These are phyloP conservation scores for Bipolaris bicolor DNA, from an alignment of 2,329 filamentous ascomycete species.

Conservation along the genomic window DNA sequence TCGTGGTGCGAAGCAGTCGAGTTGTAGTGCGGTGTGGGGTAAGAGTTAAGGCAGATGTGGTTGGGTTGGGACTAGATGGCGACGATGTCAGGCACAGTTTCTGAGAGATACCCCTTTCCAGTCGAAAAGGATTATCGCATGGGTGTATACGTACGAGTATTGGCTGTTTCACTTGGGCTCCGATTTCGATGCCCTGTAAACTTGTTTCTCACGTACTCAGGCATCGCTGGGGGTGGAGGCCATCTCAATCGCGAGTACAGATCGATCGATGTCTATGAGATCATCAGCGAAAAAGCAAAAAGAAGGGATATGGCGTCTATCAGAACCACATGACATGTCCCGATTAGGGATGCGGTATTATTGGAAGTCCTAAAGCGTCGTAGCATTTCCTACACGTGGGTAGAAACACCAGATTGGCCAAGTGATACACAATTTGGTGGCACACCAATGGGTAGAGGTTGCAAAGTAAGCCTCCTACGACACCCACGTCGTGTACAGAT, in stretches of 20 bases:
- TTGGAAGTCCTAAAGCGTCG: neutral
- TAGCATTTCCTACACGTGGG: neutral
- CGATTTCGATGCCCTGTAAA: conserved; percentile 2
- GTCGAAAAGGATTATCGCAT: neutral
- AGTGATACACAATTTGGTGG: neutral
- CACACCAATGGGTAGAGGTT: conserved; percentile 2
- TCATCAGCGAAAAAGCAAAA: neutral
- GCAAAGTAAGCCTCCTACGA: neutral
- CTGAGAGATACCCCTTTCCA: neutral
- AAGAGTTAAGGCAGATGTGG: neutral
- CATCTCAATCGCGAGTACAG: neutral
- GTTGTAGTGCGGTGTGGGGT: neutral
- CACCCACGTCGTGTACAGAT: neutral
- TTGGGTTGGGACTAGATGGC: neutral
- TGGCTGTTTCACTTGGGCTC: neutral
- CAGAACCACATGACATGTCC: neutral
- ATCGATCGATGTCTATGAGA: neutral
- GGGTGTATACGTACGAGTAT: neutral
- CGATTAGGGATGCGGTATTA: neutral
- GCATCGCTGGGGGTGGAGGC: neutral
- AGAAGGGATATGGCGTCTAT: neutral
- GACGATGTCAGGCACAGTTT: neutral
- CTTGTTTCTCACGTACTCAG: neutral
- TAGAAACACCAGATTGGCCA: neutral
- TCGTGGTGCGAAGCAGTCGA: neutral